Base-by-base conservation (phyloP, 176 grass and related monocot species). In the Phyllostachys edulis region DNA sequence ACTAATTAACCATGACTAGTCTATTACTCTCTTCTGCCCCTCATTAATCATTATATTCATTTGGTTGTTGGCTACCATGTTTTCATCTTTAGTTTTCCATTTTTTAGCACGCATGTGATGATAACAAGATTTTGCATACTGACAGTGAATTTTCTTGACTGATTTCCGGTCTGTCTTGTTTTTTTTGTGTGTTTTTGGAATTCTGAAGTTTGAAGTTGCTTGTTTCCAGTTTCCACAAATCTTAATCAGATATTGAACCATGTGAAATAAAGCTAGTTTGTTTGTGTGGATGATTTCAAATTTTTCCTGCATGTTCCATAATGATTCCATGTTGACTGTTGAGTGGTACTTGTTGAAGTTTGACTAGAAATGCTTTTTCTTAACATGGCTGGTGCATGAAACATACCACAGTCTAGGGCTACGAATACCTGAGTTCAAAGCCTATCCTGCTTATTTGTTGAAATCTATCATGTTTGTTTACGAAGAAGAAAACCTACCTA, bases 401-500 rank as follows among this genome's bases (percentile, higher is more conserved):
- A 74, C 42, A 46, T 27, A 23, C 42, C 49, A 15, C n/a, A 66
- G 34, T 75, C 45, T 54, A 54, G 44, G 73, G 15, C 70, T 75
- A 52, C 51, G 54, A 46, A 9, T 12, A 49, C 16, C 57, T 38
- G 6, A 73, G 9, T 41, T 60, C 15, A 29, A 66, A 66, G 56
- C 13, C 15, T 84, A 75, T 75, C 82, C 11, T 66, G 7, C 18
- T 64, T 65, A 37, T 73, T 84, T 84, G 45, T 17, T 66, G 16
- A 29, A 29, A 63, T 34, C 32, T 0, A 39, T 39, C 6, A 39
- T 39, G 38, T 1, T 4, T 39, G 6, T 39, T 39, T n/a, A n/a
- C n/a, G 32, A 34, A 34, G 2, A 34, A 29, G 2, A 34, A 34
- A 34, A n/a, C n/a, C n/a, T n/a, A n/a, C n/a, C n/a, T n/a, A n/a